Conservation (phyloP, 2,329 filamentous ascomycete species). For the Akanthomyces lecanii region DNA sequence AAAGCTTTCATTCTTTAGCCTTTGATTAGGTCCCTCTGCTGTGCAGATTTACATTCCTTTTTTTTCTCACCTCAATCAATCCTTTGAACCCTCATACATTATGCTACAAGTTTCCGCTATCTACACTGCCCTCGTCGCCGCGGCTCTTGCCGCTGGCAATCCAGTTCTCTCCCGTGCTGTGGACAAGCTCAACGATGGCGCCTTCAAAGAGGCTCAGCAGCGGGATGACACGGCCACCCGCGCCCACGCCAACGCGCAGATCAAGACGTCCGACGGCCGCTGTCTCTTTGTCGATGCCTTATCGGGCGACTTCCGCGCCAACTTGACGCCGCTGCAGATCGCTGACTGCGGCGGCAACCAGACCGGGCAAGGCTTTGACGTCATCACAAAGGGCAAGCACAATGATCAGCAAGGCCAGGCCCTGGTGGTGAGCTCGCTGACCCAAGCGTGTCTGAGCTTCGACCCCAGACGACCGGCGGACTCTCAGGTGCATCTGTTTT, state of each 20-base stretch:
- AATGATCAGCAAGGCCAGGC: slow-evolving; percentile 43
- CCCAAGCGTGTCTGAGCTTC: slow-evolving; percentile 56
- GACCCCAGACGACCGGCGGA: slow-evolving; percentile 48
- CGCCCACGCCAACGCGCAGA: slow-evolving; percentile 40
- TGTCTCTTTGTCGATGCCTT: slow-evolving; percentile 45
- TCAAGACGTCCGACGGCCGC: slow-evolving; percentile 40
- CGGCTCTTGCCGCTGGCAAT: slow-evolving; percentile 25
- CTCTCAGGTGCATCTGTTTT: slow-evolving; percentile 53
- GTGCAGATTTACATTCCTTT: slow-evolving; percentile 30
- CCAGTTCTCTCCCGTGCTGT: slow-evolving; percentile 34
- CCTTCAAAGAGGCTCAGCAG: slow-evolving; percentile 39
- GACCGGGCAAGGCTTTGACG: slow-evolving; percentile 41
- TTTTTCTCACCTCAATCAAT: not conserved
- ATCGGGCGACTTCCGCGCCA: slow-evolving; percentile 46
- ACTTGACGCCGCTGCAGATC: slow-evolving; percentile 43
- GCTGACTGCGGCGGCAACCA: slow-evolving; percentile 37
- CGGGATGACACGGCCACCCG: slow-evolving; percentile 41
- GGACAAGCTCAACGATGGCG: slow-evolving; percentile 37
- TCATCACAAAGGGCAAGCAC: slow-evolving; percentile 48
- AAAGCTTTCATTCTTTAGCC: slow-evolving; percentile 15
- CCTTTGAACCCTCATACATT: slow-evolving; percentile 17
- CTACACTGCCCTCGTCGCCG: slow-evolving; percentile 20
- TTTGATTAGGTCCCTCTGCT: slow-evolving; percentile 26
- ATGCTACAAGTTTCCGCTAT: slow-evolving; percentile 18
- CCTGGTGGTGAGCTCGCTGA: slow-evolving; percentile 53